Evolutionary conservation across 306 rosid species (phyloP).

Genomic region (Cicer bijugum): DNA sequence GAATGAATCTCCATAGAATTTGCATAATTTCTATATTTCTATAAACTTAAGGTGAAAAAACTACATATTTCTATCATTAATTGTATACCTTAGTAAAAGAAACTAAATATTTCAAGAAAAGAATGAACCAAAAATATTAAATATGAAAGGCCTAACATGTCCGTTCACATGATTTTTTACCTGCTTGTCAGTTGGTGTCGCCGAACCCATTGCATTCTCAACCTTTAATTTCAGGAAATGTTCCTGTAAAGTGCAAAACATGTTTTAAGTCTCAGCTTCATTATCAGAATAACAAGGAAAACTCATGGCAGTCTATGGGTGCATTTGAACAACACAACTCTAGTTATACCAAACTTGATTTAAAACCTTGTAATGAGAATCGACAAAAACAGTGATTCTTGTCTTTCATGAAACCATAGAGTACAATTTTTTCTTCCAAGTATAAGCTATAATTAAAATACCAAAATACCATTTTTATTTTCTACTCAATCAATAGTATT

Average conservation of each 20-base stretch:
- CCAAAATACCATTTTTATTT: no score
- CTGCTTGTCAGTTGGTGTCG: slow-evolving; percentile 81
- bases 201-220: slow-evolving; percentile 85
- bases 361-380: no score
- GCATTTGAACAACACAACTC: no score
- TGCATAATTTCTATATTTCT: slow-evolving; percentile 26
- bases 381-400: no score
- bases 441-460: no score
- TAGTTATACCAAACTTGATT: no score
- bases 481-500: no score
- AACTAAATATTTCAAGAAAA: neutral
- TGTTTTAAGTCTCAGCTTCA: slow-evolving; percentile 24
- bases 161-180: slow-evolving; percentile 45
- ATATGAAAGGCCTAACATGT: slow-evolving; percentile 10
- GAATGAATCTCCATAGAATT: neutral
- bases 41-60: neutral
- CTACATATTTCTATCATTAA: neutral
- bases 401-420: no score
- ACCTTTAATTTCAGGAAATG: slow-evolving; percentile 80
- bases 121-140: slow-evolving; percentile 23
- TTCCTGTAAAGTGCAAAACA: slow-evolving; percentile 63
- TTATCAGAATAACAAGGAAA: slow-evolving; percentile 1
- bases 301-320: neutral
- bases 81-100: no score
- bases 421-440: no score